Base-by-base conservation (phyloP, 2,329 filamentous ascomycete genomes). In the Fusarium lyarnte region DNA sequence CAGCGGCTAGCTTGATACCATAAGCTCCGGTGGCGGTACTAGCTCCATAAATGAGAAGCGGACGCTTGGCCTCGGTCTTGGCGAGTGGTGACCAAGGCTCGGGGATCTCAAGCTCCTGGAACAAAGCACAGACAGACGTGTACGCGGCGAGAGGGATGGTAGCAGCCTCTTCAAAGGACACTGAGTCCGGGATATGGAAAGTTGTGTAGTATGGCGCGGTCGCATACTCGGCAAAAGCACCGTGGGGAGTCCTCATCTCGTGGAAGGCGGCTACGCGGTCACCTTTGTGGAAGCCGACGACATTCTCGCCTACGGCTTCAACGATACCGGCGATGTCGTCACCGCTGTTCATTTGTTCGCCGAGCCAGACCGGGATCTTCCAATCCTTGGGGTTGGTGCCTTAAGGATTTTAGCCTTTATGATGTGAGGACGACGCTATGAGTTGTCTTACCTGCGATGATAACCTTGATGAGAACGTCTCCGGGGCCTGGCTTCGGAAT, bases 181-280 rank as follows among this genome's bases (percentile, higher is more conserved):
- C 5, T 1, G 49, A 36, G 0, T 55, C 68, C 0, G 88, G 86
- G 23, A 90, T 80, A 71, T 86, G 86, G 75, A 90, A 90, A 0
- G 88, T 90, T 0, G 88, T 88, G 73, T 87, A 83, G 38, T 85
- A 83, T 79, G 83, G 86, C 0, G 86, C 85, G 16, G 91, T 79
- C 6, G 88, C 87, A 71, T 91, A 92, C 75, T 91, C 89, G 7
- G 89, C 90, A 67, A 86, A 92, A 12, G 83, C 85, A 5, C 90
- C 90, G 39, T 84, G 77, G 0, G 85, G 82, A 1, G 81, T 80
- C 46, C 79, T 73, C 84, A 91, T 90, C 69, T 88, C 81, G 61
- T 87, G 85, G 57, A 86, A 86, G 1, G 83, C 84, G 1, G 83
- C 84, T 29, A 87, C 85, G 35, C 85, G 81, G 63, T 87, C 85